Conservation (phyloP, 768 basidiomycete genomes). For the Pisolithus albus region DNA sequence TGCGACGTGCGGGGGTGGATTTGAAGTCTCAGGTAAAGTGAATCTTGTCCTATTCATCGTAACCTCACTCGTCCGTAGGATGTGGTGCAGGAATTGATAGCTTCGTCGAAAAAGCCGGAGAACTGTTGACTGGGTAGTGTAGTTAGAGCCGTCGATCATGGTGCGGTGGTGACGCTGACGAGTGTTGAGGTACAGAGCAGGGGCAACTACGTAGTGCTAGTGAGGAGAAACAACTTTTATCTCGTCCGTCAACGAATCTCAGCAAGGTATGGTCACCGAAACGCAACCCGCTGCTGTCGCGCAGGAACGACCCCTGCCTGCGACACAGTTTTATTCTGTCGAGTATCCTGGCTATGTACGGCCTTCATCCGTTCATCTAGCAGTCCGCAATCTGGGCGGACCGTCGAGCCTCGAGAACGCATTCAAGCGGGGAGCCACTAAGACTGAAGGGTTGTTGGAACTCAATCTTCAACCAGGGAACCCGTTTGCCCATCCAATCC, state of each 20-base stretch:
- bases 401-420: conserved; percentile 65
- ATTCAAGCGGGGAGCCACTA: conserved; percentile 65
- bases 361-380: conserved; percentile 50
- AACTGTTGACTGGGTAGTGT: conserved; percentile 6
- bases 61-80: conserved; percentile 30
- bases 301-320: conserved; percentile 41
- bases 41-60: neutral
- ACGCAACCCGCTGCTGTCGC: conserved; percentile 23
- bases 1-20: conserved; percentile 58
- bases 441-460: conserved; percentile 63
- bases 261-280: neutral
- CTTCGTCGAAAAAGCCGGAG: conserved; percentile 24
- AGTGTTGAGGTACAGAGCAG: neutral
- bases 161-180: neutral
- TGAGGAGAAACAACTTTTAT: neutral
- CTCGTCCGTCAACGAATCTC: neutral
- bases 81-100: conserved; percentile 29
- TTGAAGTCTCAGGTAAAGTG: conserved; percentile 43
- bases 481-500: conserved; percentile 76
- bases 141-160: neutral
- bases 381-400: conserved; percentile 62
- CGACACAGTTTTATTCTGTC: conserved; percentile 64
- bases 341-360: conserved; percentile 89
- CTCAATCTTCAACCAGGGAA: conserved; percentile 68
- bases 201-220: too few species aligned